Percentiles rank a stretch among this genome's conserved stretches.
Evolutionary conservation across 1,139 yeast species (phyloP).

Genomic region (Geotrichum bryndzae): DNA sequence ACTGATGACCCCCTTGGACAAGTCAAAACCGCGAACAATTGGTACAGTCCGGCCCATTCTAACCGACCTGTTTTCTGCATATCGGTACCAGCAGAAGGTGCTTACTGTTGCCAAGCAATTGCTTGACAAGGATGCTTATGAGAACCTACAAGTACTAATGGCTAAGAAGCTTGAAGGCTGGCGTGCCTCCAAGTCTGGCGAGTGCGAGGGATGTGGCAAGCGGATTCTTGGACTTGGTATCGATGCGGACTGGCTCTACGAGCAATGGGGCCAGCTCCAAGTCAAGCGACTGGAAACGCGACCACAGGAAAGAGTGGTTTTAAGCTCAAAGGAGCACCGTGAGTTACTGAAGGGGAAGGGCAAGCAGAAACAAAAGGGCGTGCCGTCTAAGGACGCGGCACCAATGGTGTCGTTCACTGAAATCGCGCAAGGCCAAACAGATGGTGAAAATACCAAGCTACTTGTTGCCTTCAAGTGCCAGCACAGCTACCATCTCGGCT

Average conservation of each 20-base stretch:
- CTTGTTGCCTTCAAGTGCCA: constrained; percentile 48
- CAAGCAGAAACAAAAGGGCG: constrained; percentile 6
- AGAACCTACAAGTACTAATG: constrained; percentile 41
- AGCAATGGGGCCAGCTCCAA: constrained; percentile 31
- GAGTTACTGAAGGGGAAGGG: constrained; percentile 14
- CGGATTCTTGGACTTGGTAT: constrained; percentile 58
- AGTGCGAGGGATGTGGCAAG: constrained; percentile 69
- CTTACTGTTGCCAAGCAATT: constrained; percentile 48
- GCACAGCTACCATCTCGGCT: constrained; percentile 64
- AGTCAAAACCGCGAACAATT: constrained; percentile 22
- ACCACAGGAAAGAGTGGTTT: neutral
- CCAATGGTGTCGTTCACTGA: constrained; percentile 1
- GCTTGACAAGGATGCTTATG: constrained; percentile 49
- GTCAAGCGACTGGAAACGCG: constrained; percentile 13
- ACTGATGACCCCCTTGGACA: constrained; percentile 23
- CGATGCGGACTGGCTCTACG: constrained; percentile 35
- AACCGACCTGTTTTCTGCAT: constrained; percentile 58
- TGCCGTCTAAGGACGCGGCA: neutral
- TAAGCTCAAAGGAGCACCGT: constrained; percentile 9
- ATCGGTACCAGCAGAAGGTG: constrained; percentile 57
- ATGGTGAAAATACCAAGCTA: constrained; percentile 16
- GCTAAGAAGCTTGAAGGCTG: constrained; percentile 50
- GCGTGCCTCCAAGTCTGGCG: constrained; percentile 45
- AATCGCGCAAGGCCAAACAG: constrained; percentile 24
- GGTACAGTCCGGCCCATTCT: constrained; percentile 52